phyloP scores from a whole-genome alignment of 202 grass and related monocot species.

The Zoysia matrella region DNA sequence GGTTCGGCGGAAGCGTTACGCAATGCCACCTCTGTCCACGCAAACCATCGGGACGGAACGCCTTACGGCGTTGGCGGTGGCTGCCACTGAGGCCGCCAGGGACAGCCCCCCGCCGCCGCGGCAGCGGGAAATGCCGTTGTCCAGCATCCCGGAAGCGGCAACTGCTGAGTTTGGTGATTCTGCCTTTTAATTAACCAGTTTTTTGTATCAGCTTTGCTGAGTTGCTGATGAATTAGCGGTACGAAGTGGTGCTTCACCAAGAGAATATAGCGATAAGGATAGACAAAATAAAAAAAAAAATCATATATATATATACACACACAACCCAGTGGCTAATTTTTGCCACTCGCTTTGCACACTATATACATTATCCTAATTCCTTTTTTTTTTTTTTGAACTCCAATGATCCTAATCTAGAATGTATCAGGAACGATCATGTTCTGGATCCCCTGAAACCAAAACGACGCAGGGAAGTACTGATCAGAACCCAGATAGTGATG shows the following conservation, averaged over 20 bases:
- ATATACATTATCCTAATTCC: slow-evolving; percentile 1
- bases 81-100: not conserved
- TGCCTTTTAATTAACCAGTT: not conserved
- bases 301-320: slow-evolving; percentile 33
- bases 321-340: slow-evolving; percentile 38
- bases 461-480: slow-evolving; percentile 1
- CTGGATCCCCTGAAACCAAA: slow-evolving; percentile 24
- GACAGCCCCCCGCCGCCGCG: not conserved
- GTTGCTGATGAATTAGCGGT: not conserved
- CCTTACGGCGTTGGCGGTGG: not conserved
- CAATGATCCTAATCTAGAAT: slow-evolving; percentile 37
- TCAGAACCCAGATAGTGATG: slow-evolving; percentile 44
- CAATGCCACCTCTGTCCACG: not conserved
- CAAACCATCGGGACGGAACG: not conserved
- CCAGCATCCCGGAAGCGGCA: not conserved
- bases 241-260: not conserved
- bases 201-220: not conserved
- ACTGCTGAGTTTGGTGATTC: not conserved
- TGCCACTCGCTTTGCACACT: slow-evolving; percentile 53
- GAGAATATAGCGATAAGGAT: not conserved
- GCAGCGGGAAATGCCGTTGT: not conserved
- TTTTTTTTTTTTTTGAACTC: slow-evolving; percentile 17
- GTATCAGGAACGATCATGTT: slow-evolving; percentile 27
- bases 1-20: not conserved
- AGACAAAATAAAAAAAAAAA: slow-evolving; percentile 2